Base-by-base conservation (phyloP, 2,329 filamentous ascomycete species). In the Aspergillus versicolor region DNA sequence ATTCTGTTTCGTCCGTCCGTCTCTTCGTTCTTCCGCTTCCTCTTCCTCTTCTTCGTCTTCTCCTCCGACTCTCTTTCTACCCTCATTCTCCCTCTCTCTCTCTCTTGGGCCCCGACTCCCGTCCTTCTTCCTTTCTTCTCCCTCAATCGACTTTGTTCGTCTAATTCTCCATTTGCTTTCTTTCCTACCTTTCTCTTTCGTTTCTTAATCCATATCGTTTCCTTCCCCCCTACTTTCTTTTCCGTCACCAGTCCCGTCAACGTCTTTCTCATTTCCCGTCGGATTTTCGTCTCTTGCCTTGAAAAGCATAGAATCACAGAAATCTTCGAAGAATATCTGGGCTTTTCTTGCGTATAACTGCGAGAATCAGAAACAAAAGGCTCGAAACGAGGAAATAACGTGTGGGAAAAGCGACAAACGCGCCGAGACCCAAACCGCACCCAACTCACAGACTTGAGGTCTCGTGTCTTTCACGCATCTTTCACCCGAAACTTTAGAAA, bases 381-480 rank as follows among this genome's bases (percentile, higher is more conserved):
- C 51, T 57, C 54, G 54, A 56, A 60, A 56, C 54, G 55, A 40
- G 51, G 32, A 55, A 47, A 54, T 56, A 56, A 50, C 44, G 43
- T 52, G 43, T 46, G 53, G 59, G 41, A 56, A 56, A 58, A 56
- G 46, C 27, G 55, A 51, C 58, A 50, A 63, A 58, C 59, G 58
- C 63, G 61, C 61, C 61, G 60, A 62, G 59, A 61, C 54, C 60
- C 61, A 60, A 62, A 56, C 27, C 48, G 37, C 47, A 63, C 56
- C 54, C 45, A 56, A 55, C 53, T 22, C 46, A 30, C 52, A 53
- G 57, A 42, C 51, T 44, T 57, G 46, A 59, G 54, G 61, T 62
- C 63, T 67, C 66, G 64, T 63, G 70, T 69, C 65, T 56, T 63
- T 63, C 65, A 61, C 61, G 66, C 67, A 55, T 44, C 49, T 56